Evolutionary conservation across 2,329 filamentous ascomycete genomes (phyloP).

Genomic region (Monosporascus sp.): DNA sequence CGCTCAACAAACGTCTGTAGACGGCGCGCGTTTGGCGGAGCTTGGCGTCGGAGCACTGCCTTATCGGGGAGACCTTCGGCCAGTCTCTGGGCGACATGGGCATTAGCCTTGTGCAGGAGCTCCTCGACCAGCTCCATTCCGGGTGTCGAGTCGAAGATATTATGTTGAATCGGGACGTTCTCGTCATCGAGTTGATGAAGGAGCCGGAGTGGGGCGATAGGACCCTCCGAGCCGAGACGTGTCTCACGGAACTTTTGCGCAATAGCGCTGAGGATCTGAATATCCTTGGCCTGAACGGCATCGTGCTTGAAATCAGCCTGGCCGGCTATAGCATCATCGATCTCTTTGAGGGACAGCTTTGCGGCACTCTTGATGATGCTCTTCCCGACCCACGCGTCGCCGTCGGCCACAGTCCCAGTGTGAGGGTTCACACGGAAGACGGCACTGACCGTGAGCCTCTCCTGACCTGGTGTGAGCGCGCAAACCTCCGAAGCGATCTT

Average conservation of each 20-base stretch:
- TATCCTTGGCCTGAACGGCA: constrained; percentile 65
- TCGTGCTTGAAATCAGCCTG: constrained; percentile 57
- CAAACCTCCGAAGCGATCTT: constrained; percentile 84
- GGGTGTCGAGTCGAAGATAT: constrained; percentile 87
- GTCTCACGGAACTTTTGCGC: constrained; percentile 87
- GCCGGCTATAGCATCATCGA: constrained; percentile 74
- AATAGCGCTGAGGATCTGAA: constrained; percentile 74
- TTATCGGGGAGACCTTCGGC: constrained; percentile 78
- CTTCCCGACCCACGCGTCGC: constrained; percentile 91
- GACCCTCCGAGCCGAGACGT: constrained; percentile 74
- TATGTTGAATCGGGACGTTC: constrained; percentile 93
- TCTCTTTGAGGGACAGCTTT: constrained; percentile 78
- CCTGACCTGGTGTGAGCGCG: constrained; percentile 80
- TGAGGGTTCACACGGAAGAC: constrained; percentile 85
- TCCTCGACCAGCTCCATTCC: constrained; percentile 95
- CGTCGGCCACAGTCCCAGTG: constrained; percentile 73
- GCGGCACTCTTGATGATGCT: constrained; percentile 87
- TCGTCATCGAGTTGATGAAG: constrained; percentile 95
- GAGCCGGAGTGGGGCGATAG: constrained; percentile 80
- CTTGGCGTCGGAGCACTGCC: constrained; percentile 84
- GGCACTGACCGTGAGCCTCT: constrained; percentile 86
- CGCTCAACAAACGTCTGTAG: constrained; percentile 87
- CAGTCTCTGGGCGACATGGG: constrained; percentile 81
- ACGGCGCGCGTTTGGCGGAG: constrained; percentile 78
- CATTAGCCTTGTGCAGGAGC: constrained; percentile 88